Evolutionary conservation across 2,329 filamentous ascomycete species (phyloP), one percentile per base, ranked within the genome.

Genomic region (Trichoderma hamatum): DNA sequence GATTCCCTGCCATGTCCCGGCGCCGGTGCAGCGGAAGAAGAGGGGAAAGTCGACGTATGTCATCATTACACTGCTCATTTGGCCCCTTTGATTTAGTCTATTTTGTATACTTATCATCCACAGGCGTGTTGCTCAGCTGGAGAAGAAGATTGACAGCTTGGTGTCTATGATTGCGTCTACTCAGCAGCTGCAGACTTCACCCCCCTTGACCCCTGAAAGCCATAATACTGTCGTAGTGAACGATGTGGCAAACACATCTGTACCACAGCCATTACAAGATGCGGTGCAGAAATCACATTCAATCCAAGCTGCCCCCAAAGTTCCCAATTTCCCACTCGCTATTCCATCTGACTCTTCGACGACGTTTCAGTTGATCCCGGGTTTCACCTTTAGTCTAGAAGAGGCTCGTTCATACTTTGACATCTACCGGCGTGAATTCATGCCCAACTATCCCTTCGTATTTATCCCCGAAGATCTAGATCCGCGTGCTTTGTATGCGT

Each of bases 91-190:
- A 7, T n/a, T 19, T 43, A 0, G 5, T n/a, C 3, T 56, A n/a
- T 2, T 1, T 30, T 54, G 28, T 59, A 65, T 9, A 19, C 6
- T 19, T 6, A 14, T 9, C 10, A n/a, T 43, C 5, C 3, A 32
- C 13, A 81, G 79, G 7, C 76, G 78, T 13, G 79, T 81, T 2
- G 78, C 77, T 6, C 78, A 80, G 49, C 56, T 81, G 2, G 80
- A 82, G 65, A 75, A 78, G 63, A 81, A 80, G 70, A 79, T 82
- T 34, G 79, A 82, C n/a, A 78, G 78, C 49, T 76, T 82, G 26
- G 77, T 81, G 60, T 79, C 77, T 4, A 75, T 81, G 5, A 75
- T 81, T 10, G 76, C 78, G 5, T 75, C 75, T 16, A 77, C 72
- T 58, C 76, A 77, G 24, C 74, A 75, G 46, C 71, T 74, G 13